phyloP scores from a whole-genome alignment of 2,329 filamentous ascomycete genomes.

The Pseudogymnoascus pannorum region DNA sequence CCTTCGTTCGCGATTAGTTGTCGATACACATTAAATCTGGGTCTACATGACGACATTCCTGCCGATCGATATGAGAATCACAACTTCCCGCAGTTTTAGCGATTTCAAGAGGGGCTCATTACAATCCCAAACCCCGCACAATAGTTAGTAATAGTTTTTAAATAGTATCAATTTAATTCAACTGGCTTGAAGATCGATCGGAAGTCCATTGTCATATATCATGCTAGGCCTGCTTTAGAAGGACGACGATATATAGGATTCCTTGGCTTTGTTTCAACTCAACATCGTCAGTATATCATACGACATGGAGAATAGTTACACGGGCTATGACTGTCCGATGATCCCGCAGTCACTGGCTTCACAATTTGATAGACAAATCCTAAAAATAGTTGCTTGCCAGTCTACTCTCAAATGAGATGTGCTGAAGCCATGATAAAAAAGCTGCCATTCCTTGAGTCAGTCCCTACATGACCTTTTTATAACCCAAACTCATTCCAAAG shows the following conservation, averaged over 20 bases:
- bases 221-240: background rate
- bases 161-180: background rate
- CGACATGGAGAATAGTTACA: background rate
- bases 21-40: background rate
- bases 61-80: background rate
- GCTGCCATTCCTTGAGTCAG: background rate
- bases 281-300: background rate
- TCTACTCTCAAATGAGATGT: background rate
- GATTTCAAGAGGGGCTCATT: background rate
- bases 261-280: background rate
- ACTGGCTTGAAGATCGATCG: background rate
- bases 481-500: background rate
- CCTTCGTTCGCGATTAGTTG: background rate
- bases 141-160: background rate
- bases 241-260: background rate
- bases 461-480: background rate
- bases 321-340: background rate
- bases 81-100: background rate
- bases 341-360: background rate
- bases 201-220: background rate
- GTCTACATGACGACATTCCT: background rate
- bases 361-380: background rate
- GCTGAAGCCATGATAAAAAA: background rate
- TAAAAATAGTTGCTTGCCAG: background rate
- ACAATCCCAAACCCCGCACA: background rate